Evolutionary conservation across 2,329 filamentous ascomycete species (phyloP).

Genomic region (Penicillium corylophilum): DNA sequence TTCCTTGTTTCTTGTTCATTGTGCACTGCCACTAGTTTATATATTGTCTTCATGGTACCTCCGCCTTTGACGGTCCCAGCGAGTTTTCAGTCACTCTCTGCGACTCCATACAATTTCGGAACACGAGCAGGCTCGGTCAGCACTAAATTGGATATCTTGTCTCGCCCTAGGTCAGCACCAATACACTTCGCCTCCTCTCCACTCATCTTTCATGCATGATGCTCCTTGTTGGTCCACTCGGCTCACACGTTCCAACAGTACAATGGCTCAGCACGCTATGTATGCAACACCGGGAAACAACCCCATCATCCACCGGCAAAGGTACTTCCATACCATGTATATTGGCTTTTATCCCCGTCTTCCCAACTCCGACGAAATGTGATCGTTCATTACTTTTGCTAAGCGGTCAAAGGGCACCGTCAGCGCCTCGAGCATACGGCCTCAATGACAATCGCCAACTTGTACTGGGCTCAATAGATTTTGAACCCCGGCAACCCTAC

Average conservation of each 20-base stretch:
- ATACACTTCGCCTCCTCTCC: constrained; percentile 10
- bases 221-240: neutral
- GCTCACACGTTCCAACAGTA: constrained; percentile 29
- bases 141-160: constrained; percentile 33
- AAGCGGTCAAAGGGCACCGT: constrained; percentile 34
- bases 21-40: constrained; percentile 4
- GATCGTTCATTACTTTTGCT: constrained; percentile 14
- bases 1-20: neutral
- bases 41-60: constrained; percentile 32
- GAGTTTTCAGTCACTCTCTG: constrained; percentile 31
- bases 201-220: neutral
- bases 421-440: constrained; percentile 28
- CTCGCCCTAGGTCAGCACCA: constrained; percentile 38
- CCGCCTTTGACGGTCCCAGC: constrained; percentile 33
- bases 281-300: constrained; percentile 29
- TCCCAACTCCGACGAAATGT: constrained; percentile 10
- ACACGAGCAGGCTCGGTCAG: constrained; percentile 31
- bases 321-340: constrained; percentile 28
- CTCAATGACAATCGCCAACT: constrained; percentile 29
- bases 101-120: constrained; percentile 28
- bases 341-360: constrained; percentile 1
- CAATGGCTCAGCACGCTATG: constrained; percentile 32
- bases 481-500: constrained; percentile 33
- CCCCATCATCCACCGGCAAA: constrained; percentile 39
- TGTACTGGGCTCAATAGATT: constrained; percentile 28